A percentile compares a stretch with the other conserved stretches of the same genome.
Conservation (phyloP, 371 early-diverging fungal genomes). For the Mucor saturninus region DNA sequence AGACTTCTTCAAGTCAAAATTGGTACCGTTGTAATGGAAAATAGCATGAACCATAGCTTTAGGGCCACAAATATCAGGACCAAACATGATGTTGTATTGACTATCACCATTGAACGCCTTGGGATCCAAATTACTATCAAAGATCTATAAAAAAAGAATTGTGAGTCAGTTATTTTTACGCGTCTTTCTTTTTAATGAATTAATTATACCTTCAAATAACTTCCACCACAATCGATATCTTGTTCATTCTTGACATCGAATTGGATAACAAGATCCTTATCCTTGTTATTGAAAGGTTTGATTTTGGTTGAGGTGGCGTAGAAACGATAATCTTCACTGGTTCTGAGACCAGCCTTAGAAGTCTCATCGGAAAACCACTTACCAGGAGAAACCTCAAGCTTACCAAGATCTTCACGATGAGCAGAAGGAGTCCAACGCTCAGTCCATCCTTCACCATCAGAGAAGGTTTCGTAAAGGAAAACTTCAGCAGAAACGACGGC, state of each 20-base stretch:
- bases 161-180: not conserved
- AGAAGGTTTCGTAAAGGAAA: conserved; percentile 89
- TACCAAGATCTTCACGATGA: conserved; percentile 76
- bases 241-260: conserved; percentile 96
- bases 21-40: conserved; percentile 91
- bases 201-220: conserved; percentile 86
- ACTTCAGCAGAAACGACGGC: conserved; percentile 74
- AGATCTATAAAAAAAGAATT: conserved; percentile 39
- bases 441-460: conserved; percentile 64
- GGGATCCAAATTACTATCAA: conserved; percentile 64
- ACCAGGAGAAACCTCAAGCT: conserved; percentile 75
- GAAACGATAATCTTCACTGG: conserved; percentile 84
- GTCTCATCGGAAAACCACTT: conserved; percentile 80
- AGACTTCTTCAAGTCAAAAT: conserved; percentile 74
- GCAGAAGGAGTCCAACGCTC: conserved; percentile 80
- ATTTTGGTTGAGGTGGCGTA: conserved; percentile 84
- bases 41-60: conserved; percentile 95
- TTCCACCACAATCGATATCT: conserved; percentile 95
- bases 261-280: conserved; percentile 87
- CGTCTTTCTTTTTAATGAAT: not conserved
- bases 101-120: conserved; percentile 85
- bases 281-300: conserved; percentile 75
- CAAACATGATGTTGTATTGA: conserved; percentile 94
- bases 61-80: conserved; percentile 94
- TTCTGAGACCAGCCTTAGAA: conserved; percentile 74